Conservation (phyloP, 495 filamentous ascomycete genomes). For the Podospora fimiseda region DNA sequence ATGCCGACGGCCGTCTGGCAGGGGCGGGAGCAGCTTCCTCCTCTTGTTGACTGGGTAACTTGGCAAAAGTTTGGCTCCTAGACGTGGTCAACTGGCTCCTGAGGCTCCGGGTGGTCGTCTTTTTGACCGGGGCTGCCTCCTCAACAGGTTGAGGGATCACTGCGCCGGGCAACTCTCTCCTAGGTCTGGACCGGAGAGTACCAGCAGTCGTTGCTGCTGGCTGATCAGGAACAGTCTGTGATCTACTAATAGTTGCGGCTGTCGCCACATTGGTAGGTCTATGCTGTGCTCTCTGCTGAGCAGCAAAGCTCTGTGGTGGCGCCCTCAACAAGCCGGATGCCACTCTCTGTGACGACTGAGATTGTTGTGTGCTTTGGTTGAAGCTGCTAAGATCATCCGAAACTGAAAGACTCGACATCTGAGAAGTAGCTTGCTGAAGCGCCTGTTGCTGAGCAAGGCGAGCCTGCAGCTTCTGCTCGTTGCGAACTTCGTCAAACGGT, state of each 20-base stretch:
- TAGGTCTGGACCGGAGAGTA: conserved; percentile 23
- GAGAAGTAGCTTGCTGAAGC: conserved; percentile 4
- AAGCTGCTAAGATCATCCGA: conserved; percentile 22
- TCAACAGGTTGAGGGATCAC: conserved; percentile 8
- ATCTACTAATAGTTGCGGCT: conserved; percentile 11
- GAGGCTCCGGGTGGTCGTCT: conserved; percentile 19
- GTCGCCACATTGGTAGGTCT: conserved; percentile 25
- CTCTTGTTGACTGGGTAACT: background rate
- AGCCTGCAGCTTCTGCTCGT: conserved; percentile 28
- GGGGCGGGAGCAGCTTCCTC: conserved; percentile 8
- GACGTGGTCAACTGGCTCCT: conserved; percentile 20
- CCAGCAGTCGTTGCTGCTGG: conserved; percentile 15
- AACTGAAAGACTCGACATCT: conserved; percentile 8
- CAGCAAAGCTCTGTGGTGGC: conserved; percentile 51
- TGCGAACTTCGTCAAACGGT: conserved; percentile 42
- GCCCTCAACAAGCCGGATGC: conserved; percentile 34
- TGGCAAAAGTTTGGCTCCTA: conserved; percentile 13
- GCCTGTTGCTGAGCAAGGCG: conserved; percentile 19
- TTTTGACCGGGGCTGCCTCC: conserved; percentile 12
- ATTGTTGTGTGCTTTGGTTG: conserved; percentile 13
- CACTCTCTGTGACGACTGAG: conserved; percentile 3
- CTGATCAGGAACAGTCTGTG: conserved; percentile 19
- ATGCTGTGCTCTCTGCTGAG: conserved; percentile 48
- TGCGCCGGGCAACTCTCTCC: conserved; percentile 12
- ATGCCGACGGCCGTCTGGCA: background rate